Evolutionary conservation across 192 early-diverging fungal species (phyloP).

Genomic region (Anaeromyces robustus): DNA sequence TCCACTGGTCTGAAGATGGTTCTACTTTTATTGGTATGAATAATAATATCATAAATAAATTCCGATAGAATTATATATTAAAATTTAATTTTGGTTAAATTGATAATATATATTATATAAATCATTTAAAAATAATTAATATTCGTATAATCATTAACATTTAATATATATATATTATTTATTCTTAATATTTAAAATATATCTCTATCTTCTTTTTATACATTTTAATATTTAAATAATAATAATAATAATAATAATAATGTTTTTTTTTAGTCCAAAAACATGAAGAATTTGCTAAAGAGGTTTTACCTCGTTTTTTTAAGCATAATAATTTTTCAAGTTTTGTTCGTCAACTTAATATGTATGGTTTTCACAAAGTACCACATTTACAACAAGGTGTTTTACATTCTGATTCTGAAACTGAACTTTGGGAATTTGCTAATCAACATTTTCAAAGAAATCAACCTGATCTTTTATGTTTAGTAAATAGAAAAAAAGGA

Average conservation of each 20-base stretch:
- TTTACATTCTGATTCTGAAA: constrained; percentile 49
- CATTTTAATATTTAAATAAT: too few relatives aligned
- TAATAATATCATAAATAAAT: too few relatives aligned
- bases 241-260: too few relatives aligned
- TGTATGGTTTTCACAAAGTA: constrained; percentile 96
- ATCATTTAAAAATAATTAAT: too few relatives aligned
- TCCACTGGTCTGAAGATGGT: constrained; percentile 78
- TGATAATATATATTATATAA: too few relatives aligned
- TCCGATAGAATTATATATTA: too few relatives aligned
- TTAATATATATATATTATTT: too few relatives aligned
- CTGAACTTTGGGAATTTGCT: constrained; percentile 84
- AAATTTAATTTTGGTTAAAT: too few relatives aligned
- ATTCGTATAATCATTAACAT: too few relatives aligned
- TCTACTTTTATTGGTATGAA: constrained; percentile 65
- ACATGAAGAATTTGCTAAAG: constrained; percentile 66
- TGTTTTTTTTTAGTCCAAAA: constrained; percentile 24
- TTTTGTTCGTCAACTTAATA: constrained; percentile 84
- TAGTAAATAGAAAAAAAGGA: constrained; percentile 75
- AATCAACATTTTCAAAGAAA: constrained; percentile 79
- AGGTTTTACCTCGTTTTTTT: constrained; percentile 70
- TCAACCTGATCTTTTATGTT: constrained; percentile 73
- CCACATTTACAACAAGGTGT: constrained; percentile 87
- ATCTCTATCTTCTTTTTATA: too few relatives aligned
- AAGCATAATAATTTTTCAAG: constrained; percentile 85
- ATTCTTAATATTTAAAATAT: too few relatives aligned